These are phyloP conservation scores for Bruguiera parviflora DNA, from an alignment of 345 rosid genomes.

Conservation along the genomic window DNA sequence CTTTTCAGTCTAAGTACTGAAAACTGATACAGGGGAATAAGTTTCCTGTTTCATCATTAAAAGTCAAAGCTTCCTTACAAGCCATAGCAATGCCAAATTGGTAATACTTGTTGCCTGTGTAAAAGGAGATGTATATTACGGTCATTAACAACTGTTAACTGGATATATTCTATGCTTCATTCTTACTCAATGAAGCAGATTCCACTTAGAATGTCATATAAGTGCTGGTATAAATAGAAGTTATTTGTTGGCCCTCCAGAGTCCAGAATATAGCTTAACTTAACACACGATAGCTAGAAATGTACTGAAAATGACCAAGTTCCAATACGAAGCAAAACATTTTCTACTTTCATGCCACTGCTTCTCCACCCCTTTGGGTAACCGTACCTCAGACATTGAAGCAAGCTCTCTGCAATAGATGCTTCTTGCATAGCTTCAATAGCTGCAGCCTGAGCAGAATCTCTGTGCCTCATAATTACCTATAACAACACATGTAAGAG, in stretches of 20 bases:
- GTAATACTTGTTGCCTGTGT: too few species aligned
- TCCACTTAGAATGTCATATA: constrained; percentile 2
- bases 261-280: not conserved
- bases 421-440: constrained; percentile 93
- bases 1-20: too few species aligned
- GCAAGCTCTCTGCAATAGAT: constrained; percentile 86
- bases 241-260: not conserved
- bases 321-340: not conserved
- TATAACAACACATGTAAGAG: constrained; percentile 22
- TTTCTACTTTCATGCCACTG: not conserved
- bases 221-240: not conserved
- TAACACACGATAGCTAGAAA: not conserved
- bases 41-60: too few species aligned
- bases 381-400: constrained; percentile 73
- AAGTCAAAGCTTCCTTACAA: too few species aligned
- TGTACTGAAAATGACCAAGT: not conserved
- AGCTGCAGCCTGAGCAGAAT: constrained; percentile 82
- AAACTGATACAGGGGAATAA: too few species aligned
- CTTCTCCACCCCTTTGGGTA: not conserved
- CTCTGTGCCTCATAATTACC: constrained; percentile 88
- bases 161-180: not conserved
- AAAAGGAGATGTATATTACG: not conserved
- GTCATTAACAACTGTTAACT: not conserved
- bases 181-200: too few species aligned
- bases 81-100: too few species aligned